Conservation (phyloP, 352 stramenopile genomes). For the Thalassiosira livingstoniorum region DNA sequence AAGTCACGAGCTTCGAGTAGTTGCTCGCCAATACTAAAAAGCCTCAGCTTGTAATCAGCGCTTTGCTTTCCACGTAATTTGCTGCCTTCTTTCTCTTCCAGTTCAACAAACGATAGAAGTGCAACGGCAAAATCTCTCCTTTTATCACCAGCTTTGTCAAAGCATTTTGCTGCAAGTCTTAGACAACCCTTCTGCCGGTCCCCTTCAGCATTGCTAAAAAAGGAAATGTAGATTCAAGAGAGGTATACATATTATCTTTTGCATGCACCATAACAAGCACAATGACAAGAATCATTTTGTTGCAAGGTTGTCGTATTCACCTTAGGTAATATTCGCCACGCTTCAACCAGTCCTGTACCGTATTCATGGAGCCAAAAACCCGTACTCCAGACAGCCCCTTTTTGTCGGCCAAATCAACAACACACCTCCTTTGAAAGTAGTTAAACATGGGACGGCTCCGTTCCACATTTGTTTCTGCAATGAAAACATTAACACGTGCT, state of each 20-base stretch:
- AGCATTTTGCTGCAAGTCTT: conserved; percentile 64
- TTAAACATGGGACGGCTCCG: conserved; percentile 60
- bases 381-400: conserved; percentile 44
- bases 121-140: conserved; percentile 47
- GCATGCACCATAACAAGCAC: too few species aligned
- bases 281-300: too few species aligned
- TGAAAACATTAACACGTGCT: conserved; percentile 70
- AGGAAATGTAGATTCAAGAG: too few species aligned
- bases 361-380: conserved; percentile 58
- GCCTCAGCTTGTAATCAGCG: conserved; percentile 28
- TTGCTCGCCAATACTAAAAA: conserved; percentile 49
- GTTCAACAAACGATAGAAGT: conserved; percentile 54
- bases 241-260: too few species aligned
- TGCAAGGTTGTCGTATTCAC: too few species aligned
- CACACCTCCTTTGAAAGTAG: conserved; percentile 50
- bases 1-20: conserved; percentile 57
- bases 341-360: conserved; percentile 60
- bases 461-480: conserved; percentile 58
- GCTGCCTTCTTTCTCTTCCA: conserved; percentile 44
- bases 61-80: conserved; percentile 39
- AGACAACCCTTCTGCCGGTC: conserved; percentile 35
- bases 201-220: conserved; percentile 60
- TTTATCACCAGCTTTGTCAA: conserved; percentile 66
- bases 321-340: conserved; percentile 68
- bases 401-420: conserved; percentile 62